Evolutionary conservation across 345 rosid species (phyloP), one percentile per base, ranked within the genome.

Genomic region (Conringia planisiliqua): DNA sequence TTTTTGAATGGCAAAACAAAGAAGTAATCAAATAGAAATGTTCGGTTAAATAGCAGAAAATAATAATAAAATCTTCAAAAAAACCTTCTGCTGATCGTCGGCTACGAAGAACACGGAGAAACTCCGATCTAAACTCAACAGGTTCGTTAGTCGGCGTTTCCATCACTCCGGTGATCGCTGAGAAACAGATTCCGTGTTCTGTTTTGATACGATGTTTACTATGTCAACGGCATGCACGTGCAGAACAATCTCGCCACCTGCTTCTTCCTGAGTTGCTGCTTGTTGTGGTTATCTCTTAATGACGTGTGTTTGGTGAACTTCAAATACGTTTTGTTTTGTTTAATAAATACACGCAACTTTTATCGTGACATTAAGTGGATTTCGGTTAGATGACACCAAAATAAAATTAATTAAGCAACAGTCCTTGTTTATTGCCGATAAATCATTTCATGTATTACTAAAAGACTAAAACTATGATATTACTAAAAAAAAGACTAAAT

Each of bases 51-150:
- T 6, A 55, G 17, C 35, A 42, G 17, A 36, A 57, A 8, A 4
- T 29, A 8, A 32, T 8, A 33, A 22, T 6, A 17, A 17, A 35
- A 3, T 61, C 1, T 43, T 26, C 4, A 85, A 36, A 33, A 33
- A 1, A 38, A 76, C 97, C 96, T 85, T 83, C 59, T 0, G 66
- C 54, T 12, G 86, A 78, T 40, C 94, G 83, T 48, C 89, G 74
- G 74, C 86, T 76, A 0, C 73, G 84, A 29, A 93, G 89, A 59
- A 86, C 35, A 7, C 60, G 65, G 22, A 91, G 79, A 78, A 91
- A 93, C 65, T 87, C 78, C 56, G 71, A 58, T 61, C 97, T 84
- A 71, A 88, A 76, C 73, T 72, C 13, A 44, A 70, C 85, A 6
- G 70, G 56, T 47, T 81, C 66, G 24, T 36, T 14, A 0, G 9